phyloP scores from a whole-genome alignment of 176 grass and related monocot genomes.

The Aegilops bicornis region DNA sequence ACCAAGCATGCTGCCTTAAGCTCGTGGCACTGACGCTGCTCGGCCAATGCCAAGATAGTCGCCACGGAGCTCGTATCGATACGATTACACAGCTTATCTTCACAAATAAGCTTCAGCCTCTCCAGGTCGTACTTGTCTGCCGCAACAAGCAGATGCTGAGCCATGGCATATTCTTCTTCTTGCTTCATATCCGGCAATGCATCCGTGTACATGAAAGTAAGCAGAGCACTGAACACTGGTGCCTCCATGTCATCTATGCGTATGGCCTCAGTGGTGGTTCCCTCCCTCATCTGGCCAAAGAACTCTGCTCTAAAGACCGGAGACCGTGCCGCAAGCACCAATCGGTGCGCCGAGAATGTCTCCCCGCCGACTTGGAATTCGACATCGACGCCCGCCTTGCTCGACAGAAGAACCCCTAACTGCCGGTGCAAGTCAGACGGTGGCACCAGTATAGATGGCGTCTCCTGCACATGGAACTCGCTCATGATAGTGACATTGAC shows the following conservation, averaged over 20 bases:
- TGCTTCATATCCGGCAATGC: not conserved
- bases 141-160: constrained; percentile 4
- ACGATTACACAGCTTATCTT: not conserved
- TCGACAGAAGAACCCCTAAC: constrained; percentile 21
- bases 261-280: not conserved
- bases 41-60: not conserved
- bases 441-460: not conserved
- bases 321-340: not conserved
- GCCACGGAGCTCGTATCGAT: not conserved
- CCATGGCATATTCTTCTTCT: not conserved
- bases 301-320: not conserved
- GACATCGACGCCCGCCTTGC: not conserved
- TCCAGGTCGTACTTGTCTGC: not conserved
- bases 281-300: not conserved
- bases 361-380: not conserved
- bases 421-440: constrained; percentile 37
- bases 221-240: constrained; percentile 14
- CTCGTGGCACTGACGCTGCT: not conserved
- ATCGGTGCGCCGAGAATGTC: not conserved
- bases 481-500: not conserved
- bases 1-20: not conserved
- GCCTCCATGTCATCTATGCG: not conserved
- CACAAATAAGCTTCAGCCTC: not conserved
- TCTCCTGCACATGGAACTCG: not conserved
- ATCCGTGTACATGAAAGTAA: constrained; percentile 25